phyloP scores from a whole-genome alignment of 2,329 filamentous ascomycete genomes.

The Colletotrichum sp. region DNA sequence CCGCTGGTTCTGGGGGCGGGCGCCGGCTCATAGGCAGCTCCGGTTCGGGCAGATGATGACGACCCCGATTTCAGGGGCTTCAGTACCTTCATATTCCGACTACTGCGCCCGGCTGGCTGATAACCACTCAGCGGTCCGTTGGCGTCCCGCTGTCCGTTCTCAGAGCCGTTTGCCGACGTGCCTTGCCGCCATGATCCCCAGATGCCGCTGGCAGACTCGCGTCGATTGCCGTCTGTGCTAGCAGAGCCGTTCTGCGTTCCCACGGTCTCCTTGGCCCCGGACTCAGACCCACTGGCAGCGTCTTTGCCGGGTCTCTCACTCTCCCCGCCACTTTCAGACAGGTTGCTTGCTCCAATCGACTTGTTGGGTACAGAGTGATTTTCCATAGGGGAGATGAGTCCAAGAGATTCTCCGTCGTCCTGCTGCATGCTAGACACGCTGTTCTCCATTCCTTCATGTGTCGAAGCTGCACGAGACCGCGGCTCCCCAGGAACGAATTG shows the following conservation, averaged over 20 bases:
- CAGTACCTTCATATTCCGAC: slow-evolving; percentile 87
- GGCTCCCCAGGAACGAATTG: slow-evolving; percentile 46
- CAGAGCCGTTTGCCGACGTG: slow-evolving; percentile 50
- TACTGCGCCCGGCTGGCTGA: slow-evolving; percentile 66
- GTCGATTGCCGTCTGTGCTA: slow-evolving; percentile 31
- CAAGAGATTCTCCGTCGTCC: slow-evolving; percentile 29
- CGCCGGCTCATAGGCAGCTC: slow-evolving; percentile 57
- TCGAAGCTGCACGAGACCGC: slow-evolving; percentile 27
- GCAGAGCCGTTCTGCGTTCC: neutral
- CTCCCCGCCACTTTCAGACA: slow-evolving; percentile 51
- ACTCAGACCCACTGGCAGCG: slow-evolving; percentile 5
- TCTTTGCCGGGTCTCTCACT: slow-evolving; percentile 40
- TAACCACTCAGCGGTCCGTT: slow-evolving; percentile 66
- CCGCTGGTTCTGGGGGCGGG: slow-evolving; percentile 47
- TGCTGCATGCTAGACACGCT: slow-evolving; percentile 29
- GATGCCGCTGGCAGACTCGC: slow-evolving; percentile 60
- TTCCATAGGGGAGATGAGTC: slow-evolving; percentile 40
- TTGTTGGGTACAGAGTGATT: slow-evolving; percentile 38
- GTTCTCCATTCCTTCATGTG: slow-evolving; percentile 18
- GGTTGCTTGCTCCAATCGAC: slow-evolving; percentile 35
- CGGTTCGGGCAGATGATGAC: slow-evolving; percentile 54
- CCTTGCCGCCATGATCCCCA: slow-evolving; percentile 76
- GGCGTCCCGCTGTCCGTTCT: slow-evolving; percentile 58
- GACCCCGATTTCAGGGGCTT: slow-evolving; percentile 72
- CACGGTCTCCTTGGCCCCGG: neutral